A percentile compares a stretch with the other conserved stretches of the same genome.
phyloP scores from a whole-genome alignment of 75 land plant species.

The Picea sitchensis region DNA sequence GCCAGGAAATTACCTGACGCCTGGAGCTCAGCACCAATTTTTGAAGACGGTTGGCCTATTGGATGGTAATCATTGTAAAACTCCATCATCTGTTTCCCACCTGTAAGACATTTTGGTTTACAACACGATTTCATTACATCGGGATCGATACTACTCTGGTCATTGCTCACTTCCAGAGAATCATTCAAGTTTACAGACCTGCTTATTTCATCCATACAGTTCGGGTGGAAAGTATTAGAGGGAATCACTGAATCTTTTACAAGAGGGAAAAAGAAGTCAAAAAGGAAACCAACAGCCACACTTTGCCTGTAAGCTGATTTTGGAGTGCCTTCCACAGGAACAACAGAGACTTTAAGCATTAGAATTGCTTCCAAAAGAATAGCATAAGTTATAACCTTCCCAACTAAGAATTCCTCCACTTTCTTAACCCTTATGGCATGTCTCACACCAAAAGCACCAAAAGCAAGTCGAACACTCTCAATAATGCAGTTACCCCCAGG shows the following conservation, averaged over 20 bases:
- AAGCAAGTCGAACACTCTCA: constrained; percentile 46
- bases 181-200: neutral
- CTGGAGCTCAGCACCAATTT: constrained; percentile 58
- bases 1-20: constrained; percentile 52
- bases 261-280: constrained; percentile 44
- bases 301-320: constrained; percentile 52
- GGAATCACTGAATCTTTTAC: neutral
- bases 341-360: constrained; percentile 37
- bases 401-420: constrained; percentile 58
- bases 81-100: constrained; percentile 45
- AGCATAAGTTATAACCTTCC: constrained; percentile 32
- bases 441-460: constrained; percentile 78
- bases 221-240: neutral
- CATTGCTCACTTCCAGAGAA: neutral
- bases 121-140: neutral
- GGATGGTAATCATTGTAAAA: constrained; percentile 45
- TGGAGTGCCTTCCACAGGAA: constrained; percentile 40
- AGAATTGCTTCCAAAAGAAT: constrained; percentile 54
- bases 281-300: constrained; percentile 75
- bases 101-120: constrained; percentile 7
- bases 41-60: constrained; percentile 51
- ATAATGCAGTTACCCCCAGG: constrained; percentile 18
- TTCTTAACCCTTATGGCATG: constrained; percentile 73
- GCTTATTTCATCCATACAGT: neutral
- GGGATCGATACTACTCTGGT: neutral